phyloP scores from a whole-genome alignment of 2,329 filamentous ascomycete genomes.

The Madurella mycetomatis region DNA sequence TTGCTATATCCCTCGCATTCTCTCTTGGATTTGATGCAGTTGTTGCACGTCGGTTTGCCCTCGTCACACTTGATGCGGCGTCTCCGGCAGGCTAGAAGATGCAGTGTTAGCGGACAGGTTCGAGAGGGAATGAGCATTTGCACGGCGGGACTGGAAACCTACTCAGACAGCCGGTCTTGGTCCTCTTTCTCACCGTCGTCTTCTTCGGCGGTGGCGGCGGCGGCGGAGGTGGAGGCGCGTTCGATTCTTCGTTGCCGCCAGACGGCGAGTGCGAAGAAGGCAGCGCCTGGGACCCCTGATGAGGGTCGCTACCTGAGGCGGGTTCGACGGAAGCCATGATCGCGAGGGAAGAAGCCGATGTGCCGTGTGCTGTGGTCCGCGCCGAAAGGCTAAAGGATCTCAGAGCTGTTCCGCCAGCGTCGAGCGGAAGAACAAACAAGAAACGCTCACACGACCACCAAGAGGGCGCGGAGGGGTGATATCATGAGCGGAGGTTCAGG shows the following conservation, averaged over 20 bases:
- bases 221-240: slow-evolving; percentile 2
- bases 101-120: slow-evolving; percentile 17
- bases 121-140: slow-evolving; percentile 20
- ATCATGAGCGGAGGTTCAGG: not conserved
- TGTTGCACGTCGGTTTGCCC: slow-evolving; percentile 73
- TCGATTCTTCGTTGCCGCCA: slow-evolving; percentile 33
- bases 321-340: slow-evolving; percentile 13
- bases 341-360: not conserved
- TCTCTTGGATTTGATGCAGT: slow-evolving; percentile 82
- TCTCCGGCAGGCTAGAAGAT: slow-evolving; percentile 71
- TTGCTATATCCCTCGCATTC: slow-evolving; percentile 81
- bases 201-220: slow-evolving; percentile 40
- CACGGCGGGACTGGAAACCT: slow-evolving; percentile 35
- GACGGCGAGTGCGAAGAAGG: slow-evolving; percentile 27
- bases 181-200: slow-evolving; percentile 59
- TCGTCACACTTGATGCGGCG: slow-evolving; percentile 97
- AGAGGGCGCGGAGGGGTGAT: not conserved
- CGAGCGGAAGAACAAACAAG: not conserved
- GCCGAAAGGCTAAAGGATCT: not conserved
- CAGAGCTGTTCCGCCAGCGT: not conserved
- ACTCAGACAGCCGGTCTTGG: slow-evolving; percentile 92
- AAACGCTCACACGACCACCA: not conserved
- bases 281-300: not conserved
- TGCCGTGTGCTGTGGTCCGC: not conserved
- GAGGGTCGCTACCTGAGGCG: not conserved